phyloP scores from a whole-genome alignment of 2,329 filamentous ascomycete genomes.

The Myrmaecium sp. region DNA sequence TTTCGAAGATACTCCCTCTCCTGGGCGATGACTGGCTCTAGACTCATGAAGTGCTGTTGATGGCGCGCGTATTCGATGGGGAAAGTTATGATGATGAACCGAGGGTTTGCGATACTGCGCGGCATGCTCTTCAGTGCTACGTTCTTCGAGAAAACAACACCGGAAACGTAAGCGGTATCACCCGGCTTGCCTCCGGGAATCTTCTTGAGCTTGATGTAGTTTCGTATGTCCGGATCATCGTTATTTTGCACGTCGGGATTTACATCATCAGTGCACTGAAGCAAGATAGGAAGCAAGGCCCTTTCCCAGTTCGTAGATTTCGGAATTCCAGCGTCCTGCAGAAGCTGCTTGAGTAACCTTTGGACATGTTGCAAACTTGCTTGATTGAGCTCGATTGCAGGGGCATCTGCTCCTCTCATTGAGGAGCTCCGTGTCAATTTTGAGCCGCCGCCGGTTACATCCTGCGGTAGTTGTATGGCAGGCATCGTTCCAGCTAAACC shows the following conservation, averaged over 20 bases:
- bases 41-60: slow-evolving; percentile 89
- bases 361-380: slow-evolving; percentile 80
- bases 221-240: slow-evolving; percentile 91
- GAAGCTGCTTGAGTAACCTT: slow-evolving; percentile 64
- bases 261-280: slow-evolving; percentile 86
- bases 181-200: slow-evolving; percentile 79
- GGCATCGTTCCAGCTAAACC: neutral
- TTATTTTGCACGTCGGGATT: slow-evolving; percentile 79
- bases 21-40: slow-evolving; percentile 91
- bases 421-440: slow-evolving; percentile 57
- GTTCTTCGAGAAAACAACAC: slow-evolving; percentile 95
- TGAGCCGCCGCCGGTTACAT: slow-evolving; percentile 10
- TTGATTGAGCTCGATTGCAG: slow-evolving; percentile 69
- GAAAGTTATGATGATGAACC: slow-evolving; percentile 86
- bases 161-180: slow-evolving; percentile 92
- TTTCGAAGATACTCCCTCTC: slow-evolving; percentile 88
- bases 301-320: slow-evolving; percentile 71
- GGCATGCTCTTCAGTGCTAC: slow-evolving; percentile 93
- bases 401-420: slow-evolving; percentile 56
- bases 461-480: slow-evolving; percentile 2
- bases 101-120: slow-evolving; percentile 63
- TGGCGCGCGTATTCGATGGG: slow-evolving; percentile 91
- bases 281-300: slow-evolving; percentile 73
- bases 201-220: slow-evolving; percentile 95
- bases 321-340: slow-evolving; percentile 59